Evolutionary conservation across 1,284 basidiomycete species (phyloP).

Genomic region (Melampsora americana): DNA sequence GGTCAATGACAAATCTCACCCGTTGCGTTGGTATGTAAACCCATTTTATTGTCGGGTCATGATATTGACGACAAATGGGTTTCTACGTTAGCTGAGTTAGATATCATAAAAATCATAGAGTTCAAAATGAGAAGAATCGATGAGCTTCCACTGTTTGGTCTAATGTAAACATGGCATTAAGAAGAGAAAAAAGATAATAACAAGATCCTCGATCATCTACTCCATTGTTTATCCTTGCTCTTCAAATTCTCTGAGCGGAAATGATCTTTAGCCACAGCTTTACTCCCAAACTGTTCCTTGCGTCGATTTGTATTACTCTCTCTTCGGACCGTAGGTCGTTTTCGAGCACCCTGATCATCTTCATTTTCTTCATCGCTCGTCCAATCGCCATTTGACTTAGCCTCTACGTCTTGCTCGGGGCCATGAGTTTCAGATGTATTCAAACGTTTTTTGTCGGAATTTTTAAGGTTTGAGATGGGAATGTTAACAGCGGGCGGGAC

Average conservation of each 20-base stretch:
- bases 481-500: slow-evolving; percentile 84
- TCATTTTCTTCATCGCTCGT: slow-evolving; percentile 52
- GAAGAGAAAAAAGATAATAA: background rate
- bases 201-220: slow-evolving; percentile 54
- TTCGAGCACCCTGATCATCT: slow-evolving; percentile 17
- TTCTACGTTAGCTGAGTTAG: background rate
- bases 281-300: slow-evolving; percentile 66
- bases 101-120: background rate
- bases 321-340: slow-evolving; percentile 32
- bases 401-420: slow-evolving; percentile 57
- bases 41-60: background rate
- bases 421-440: slow-evolving; percentile 45
- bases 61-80: background rate
- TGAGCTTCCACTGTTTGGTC: background rate
- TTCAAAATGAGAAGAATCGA: background rate
- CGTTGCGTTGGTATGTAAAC: too few relatives aligned
- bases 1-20: too few relatives aligned
- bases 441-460: slow-evolving; percentile 24
- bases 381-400: slow-evolving; percentile 50
- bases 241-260: slow-evolving; percentile 61
- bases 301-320: slow-evolving; percentile 50
- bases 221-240: slow-evolving; percentile 65
- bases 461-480: slow-evolving; percentile 56
- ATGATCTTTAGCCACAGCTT: slow-evolving; percentile 67
- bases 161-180: background rate